phyloP scores from a whole-genome alignment of 2,329 filamentous ascomycete species.

The Clarireedia paspali region DNA sequence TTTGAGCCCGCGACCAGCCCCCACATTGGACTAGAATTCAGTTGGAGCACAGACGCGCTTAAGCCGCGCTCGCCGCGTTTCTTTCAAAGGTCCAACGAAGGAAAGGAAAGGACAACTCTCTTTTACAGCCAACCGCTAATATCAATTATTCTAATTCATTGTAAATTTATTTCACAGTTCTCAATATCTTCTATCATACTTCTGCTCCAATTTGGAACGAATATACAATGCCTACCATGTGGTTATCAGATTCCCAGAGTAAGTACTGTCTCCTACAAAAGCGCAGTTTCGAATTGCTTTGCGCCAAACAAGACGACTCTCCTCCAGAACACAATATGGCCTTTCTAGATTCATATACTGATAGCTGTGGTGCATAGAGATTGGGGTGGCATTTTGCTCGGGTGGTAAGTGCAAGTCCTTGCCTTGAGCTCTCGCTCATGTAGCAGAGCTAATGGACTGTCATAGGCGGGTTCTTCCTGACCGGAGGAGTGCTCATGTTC shows the following conservation, averaged over 20 bases:
- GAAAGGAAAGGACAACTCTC: slow-evolving; percentile 4
- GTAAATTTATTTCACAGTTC: not conserved
- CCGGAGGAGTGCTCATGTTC: slow-evolving; percentile 91
- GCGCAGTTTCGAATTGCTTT: slow-evolving; percentile 5
- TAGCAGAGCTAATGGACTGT: slow-evolving; percentile 12
- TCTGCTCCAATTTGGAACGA: not conserved
- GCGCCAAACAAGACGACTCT: slow-evolving; percentile 18
- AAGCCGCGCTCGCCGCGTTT: not conserved
- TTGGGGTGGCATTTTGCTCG: slow-evolving; percentile 95
- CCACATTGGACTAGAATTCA: slow-evolving; percentile 1
- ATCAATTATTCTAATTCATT: not conserved
- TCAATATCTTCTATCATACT: not conserved
- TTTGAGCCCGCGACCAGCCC: slow-evolving; percentile 1
- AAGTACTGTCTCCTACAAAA: slow-evolving; percentile 33
- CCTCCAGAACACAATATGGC: not conserved
- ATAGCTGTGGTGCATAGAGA: slow-evolving; percentile 51
- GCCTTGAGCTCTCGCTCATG: slow-evolving; percentile 12
- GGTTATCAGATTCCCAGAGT: slow-evolving; percentile 95
- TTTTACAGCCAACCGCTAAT: not conserved
- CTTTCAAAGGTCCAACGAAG: slow-evolving; percentile 4
- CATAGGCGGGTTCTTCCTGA: slow-evolving; percentile 84
- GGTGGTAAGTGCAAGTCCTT: slow-evolving; percentile 61
- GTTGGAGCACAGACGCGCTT: slow-evolving; percentile 5
- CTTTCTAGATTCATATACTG: slow-evolving; percentile 17
- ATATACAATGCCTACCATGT: slow-evolving; percentile 55